Base-by-base conservation (phyloP, 345 rosid species). In the Litchi chinensis region DNA sequence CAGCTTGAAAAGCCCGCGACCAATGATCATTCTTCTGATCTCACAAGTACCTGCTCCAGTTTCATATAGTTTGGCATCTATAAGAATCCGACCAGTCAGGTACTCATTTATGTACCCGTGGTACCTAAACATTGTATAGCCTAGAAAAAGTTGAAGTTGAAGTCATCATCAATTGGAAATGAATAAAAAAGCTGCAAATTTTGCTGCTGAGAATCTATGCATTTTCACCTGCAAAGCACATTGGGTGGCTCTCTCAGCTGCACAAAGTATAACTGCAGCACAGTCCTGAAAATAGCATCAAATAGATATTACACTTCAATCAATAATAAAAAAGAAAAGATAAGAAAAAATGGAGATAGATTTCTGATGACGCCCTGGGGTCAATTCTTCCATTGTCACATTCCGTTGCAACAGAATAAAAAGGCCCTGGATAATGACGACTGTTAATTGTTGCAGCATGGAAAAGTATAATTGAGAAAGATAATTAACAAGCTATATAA, bases 31-130 rank as follows among this genome's bases (percentile, higher is more conserved):
- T 81, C 98, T 88, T 86, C 98, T 88, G 83, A 92, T 93, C 88
- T 93, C 99, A 52, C 99, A 93, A 37, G 98, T 95, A 44, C 98
- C 99, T 0, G 99, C 99, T n/a, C 98, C 98, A 18, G 93, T 93
- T 82, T 95, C 99, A 63, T 95, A 93, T 28, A 95, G 85, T 76
- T 93, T 95, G 67, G 99, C 97, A 78, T 95, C 99, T 78, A 97
- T 89, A 40, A 95, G 91, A 66, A 92, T 92, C 48, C 99, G 94
- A 0, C 99, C 99, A 0, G 96, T 95, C 70, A 90, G 37, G 82
- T 93, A 93, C 80, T 93, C 98, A 16, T 93, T 95, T 46, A 92
- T 91, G 76, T 95, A 92, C 21, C 98, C 98, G 41, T 95, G 16
- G 98, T 97, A 0, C 99, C 98, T 83, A 93, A 80, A 83, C 99